These are phyloP conservation scores for Silene latifolia DNA, from an alignment of 148 eudicot genomes.

Conservation along the genomic window DNA sequence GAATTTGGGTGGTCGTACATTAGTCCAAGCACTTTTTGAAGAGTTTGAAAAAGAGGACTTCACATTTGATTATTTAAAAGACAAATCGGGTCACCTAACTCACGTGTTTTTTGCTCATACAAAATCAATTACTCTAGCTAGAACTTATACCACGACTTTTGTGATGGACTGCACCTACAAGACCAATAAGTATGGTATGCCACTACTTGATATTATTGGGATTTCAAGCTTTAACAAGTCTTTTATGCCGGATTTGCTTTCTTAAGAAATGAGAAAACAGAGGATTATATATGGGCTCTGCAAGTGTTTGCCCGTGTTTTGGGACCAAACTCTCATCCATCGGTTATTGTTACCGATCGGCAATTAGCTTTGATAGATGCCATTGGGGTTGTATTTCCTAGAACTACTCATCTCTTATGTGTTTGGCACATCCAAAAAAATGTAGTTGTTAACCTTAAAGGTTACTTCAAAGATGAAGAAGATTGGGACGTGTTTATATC, in stretches of 20 bases:
- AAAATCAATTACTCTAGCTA: neutral
- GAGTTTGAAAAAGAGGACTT: neutral
- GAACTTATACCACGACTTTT: neutral
- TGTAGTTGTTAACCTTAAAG: neutral
- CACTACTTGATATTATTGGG: conserved; percentile 3
- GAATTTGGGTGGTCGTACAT: neutral
- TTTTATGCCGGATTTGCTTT: neutral
- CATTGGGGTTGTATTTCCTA: neutral
- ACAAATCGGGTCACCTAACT: neutral
- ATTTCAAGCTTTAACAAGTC: neutral
- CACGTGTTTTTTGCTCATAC: neutral
- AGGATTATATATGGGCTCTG: conserved; percentile 19
- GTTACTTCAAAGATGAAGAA: neutral
- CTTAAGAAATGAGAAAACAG: neutral
- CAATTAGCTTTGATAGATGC: neutral
- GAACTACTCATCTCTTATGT: conserved; percentile 6
- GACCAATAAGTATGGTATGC: neutral
- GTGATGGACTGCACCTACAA: neutral
- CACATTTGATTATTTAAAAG: neutral
- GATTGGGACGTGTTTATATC: conserved; percentile 9
- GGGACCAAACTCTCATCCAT: neutral
- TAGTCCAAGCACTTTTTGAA: neutral
- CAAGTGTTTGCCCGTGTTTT: neutral
- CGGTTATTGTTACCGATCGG: neutral
- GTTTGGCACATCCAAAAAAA: conserved; percentile 15